Base-by-base conservation (phyloP, 2,329 filamentous ascomycete species). In the Pseudogymnoascus sp. region DNA sequence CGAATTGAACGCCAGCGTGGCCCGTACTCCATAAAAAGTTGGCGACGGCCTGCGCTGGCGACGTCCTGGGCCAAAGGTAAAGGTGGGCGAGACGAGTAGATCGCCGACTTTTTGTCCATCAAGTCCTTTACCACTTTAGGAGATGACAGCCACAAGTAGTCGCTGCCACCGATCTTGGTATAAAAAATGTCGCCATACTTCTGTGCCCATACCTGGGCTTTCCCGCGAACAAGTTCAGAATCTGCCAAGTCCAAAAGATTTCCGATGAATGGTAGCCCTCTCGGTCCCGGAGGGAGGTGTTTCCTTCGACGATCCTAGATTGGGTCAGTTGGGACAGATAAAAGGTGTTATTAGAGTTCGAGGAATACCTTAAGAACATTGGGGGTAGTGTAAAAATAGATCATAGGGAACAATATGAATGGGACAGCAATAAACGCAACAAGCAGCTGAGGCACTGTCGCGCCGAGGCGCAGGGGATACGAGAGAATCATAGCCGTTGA, bases 101-200 rank as follows among this genome's bases (percentile, higher is more conserved):
- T 63, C 1, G 70, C 68, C 7, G 73, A 73, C 64, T 71, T 70
- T 63, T 76, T 77, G 62, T 80, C 77, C 28, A 81, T 65, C 14
- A 81, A 75, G 14, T 80, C 78, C 37, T 75, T 75, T 6, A 80
- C 73, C 0, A 77, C 78, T 24, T 73, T 71, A 1, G 78, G 78
- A 12, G 69, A 76, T 67, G 78, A 79, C 28, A 81, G 66, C 63
- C 79, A 71, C 16, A 78, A 75, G 77, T 77, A 81, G 64, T 78
- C 74, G 56, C 79, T 73, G 75, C 76, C 78, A 5, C 79, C 79
- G 4, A 80, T 67, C 2, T 74, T 72, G 16, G 81, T 68, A 63
- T 75, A 75, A 70, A 75, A 80, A 4, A 80, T 62, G n/a, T 80
- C 78, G 37, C 79, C 79, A 67, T 78, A 79, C 61, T 76, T 61